Evolutionary conservation across 306 rosid genomes (phyloP).

Genomic region (Prunus kanzakura): DNA sequence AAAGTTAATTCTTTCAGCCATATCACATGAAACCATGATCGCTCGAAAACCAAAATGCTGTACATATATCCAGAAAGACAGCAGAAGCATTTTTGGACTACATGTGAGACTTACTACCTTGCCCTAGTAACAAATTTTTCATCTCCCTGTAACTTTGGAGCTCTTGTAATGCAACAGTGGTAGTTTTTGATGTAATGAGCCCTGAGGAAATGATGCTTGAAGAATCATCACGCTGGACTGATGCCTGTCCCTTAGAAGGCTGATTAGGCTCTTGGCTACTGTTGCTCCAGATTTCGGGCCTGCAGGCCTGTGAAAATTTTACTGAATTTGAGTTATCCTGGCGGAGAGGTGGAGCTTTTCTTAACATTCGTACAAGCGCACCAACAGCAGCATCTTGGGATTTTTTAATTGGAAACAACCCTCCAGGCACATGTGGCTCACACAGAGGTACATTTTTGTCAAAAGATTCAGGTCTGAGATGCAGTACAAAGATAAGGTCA

Average conservation of each 20-base stretch:
- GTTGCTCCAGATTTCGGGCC: conserved; percentile 33
- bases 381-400: conserved; percentile 88
- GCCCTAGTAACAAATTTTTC: conserved; percentile 56
- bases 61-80: conserved; percentile 18
- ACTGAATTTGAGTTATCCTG: conserved; percentile 48
- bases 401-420: conserved; percentile 51
- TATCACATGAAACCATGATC: background rate
- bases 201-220: conserved; percentile 43
- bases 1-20: conserved; percentile 9
- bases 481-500: conserved; percentile 11
- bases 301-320: conserved; percentile 23
- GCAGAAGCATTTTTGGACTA: conserved; percentile 25
- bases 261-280: conserved; percentile 32
- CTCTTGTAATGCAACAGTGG: conserved; percentile 85
- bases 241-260: background rate
- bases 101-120: conserved; percentile 29
- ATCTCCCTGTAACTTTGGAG: conserved; percentile 64
- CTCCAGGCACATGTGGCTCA: conserved; percentile 55
- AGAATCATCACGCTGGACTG: conserved; percentile 25
- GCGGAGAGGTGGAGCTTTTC: conserved; percentile 76
- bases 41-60: conserved; percentile 16
- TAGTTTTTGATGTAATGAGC: conserved; percentile 45
- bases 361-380: conserved; percentile 64
- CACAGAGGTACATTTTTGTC: conserved; percentile 40
- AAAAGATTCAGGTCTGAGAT: conserved; percentile 48